Evolutionary conservation across 2,329 filamentous ascomycete genomes (phyloP).

Genomic region (Nothophoma quercina): DNA sequence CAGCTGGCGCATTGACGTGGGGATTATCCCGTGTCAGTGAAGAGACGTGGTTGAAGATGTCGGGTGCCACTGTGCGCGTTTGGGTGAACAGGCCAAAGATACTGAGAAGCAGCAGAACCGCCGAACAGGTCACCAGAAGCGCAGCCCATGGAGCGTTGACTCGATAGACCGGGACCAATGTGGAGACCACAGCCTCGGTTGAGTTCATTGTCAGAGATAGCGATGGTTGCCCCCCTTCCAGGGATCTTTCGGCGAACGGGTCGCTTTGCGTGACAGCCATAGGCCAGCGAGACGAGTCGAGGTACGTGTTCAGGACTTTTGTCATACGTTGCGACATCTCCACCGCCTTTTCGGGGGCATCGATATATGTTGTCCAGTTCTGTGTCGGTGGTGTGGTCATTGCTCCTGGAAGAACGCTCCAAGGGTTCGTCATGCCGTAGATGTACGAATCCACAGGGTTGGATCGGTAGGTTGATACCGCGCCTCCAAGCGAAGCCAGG

Average conservation of each 20-base stretch:
- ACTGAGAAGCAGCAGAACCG: too few species aligned
- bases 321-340: constrained; percentile 10
- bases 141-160: constrained; percentile 5
- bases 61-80: constrained; percentile 1
- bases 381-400: not conserved
- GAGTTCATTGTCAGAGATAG: constrained; percentile 1
- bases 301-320: constrained; percentile 7
- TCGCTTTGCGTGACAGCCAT: constrained; percentile 8
- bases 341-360: not conserved
- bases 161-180: too few species aligned
- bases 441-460: constrained; percentile 13
- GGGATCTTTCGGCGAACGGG: not conserved
- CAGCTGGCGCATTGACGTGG: constrained; percentile 5
- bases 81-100: constrained; percentile 5
- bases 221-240: not conserved
- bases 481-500: not conserved
- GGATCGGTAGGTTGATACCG: not conserved
- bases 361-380: not conserved
- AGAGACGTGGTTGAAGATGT: constrained; percentile 15
- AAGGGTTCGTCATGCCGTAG: constrained; percentile 5
- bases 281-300: constrained; percentile 13
- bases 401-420: not conserved
- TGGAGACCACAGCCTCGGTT: not conserved
- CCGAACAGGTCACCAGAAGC: too few species aligned
- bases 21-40: constrained; percentile 16